A percentile compares a stretch with the other conserved stretches of the same genome.
Evolutionary conservation across 2,329 filamentous ascomycete genomes (phyloP).

Genomic region (Aspergillus felis): DNA sequence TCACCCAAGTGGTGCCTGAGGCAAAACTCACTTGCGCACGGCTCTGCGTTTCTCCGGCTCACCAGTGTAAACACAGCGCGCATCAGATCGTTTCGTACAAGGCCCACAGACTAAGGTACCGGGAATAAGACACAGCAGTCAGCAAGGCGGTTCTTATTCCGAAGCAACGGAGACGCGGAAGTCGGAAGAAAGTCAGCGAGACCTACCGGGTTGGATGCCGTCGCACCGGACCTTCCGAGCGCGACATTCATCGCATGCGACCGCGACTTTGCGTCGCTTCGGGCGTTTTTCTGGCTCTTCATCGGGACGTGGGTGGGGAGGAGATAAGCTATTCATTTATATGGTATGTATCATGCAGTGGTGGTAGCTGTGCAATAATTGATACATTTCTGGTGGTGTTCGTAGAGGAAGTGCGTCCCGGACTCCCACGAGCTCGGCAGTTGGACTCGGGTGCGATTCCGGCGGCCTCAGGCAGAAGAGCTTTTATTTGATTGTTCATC

Average conservation of each 20-base stretch:
- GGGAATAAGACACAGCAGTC: not conserved
- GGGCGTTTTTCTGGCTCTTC: not conserved
- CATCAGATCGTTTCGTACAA: constrained; percentile 20
- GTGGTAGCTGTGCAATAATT: not conserved
- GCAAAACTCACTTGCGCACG: constrained; percentile 16
- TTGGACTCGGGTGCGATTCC: not conserved
- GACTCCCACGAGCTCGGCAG: not conserved
- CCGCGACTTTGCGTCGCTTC: constrained; percentile 17
- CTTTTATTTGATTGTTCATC: not conserved
- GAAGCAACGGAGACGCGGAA: not conserved
- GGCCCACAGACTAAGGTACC: constrained; percentile 25
- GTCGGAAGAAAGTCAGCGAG: not conserved
- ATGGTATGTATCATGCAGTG: not conserved
- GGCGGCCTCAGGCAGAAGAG: not conserved
- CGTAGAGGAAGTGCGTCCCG: not conserved
- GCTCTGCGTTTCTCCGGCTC: constrained; percentile 26
- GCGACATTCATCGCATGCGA: constrained; percentile 18
- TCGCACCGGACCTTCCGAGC: constrained; percentile 17
- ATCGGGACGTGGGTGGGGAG: not conserved
- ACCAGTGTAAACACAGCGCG: constrained; percentile 24
- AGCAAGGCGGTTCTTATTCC: not conserved
- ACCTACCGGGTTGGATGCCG: constrained; percentile 16
- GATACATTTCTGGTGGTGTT: not conserved
- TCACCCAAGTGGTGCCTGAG: not conserved
- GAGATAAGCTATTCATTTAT: constrained; percentile 1